Evolutionary conservation across 176 grass and related monocot genomes (phyloP).

Genomic region (Raddia distichophylla): DNA sequence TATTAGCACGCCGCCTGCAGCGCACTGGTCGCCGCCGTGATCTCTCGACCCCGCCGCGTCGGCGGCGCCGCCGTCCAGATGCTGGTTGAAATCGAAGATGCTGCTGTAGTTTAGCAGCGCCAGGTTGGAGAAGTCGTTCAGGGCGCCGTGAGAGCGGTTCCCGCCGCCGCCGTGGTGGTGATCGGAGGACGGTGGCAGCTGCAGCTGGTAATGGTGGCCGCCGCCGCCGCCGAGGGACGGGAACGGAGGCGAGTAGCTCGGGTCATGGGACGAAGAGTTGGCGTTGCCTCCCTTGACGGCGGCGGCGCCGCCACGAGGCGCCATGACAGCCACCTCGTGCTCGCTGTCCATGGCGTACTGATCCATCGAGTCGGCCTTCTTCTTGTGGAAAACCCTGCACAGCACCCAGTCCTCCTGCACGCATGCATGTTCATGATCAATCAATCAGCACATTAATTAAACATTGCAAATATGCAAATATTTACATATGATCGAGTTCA

Average conservation of each 20-base stretch:
- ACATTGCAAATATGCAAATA: not conserved
- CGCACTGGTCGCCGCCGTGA: conserved; percentile 34
- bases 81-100: conserved; percentile 47
- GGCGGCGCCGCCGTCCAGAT: conserved; percentile 8
- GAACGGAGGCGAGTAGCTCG: conserved; percentile 46
- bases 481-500: not conserved
- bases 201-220: conserved; percentile 25
- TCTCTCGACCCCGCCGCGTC: not conserved
- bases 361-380: conserved; percentile 46
- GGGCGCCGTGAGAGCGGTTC: not conserved
- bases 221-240: conserved; percentile 29
- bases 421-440: not conserved
- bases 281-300: not conserved
- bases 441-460: not conserved
- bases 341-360: conserved; percentile 44
- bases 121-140: conserved; percentile 26
- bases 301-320: not conserved
- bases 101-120: conserved; percentile 34
- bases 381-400: conserved; percentile 76
- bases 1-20: conserved; percentile 38
- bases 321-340: conserved; percentile 23
- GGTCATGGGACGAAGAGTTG: conserved; percentile 21
- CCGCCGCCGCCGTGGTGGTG: not conserved
- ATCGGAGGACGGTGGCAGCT: not conserved
- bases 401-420: conserved; percentile 76